Evolutionary conservation across 2,329 filamentous ascomycete species (phyloP).

Genomic region (Aschersonia sp.): DNA sequence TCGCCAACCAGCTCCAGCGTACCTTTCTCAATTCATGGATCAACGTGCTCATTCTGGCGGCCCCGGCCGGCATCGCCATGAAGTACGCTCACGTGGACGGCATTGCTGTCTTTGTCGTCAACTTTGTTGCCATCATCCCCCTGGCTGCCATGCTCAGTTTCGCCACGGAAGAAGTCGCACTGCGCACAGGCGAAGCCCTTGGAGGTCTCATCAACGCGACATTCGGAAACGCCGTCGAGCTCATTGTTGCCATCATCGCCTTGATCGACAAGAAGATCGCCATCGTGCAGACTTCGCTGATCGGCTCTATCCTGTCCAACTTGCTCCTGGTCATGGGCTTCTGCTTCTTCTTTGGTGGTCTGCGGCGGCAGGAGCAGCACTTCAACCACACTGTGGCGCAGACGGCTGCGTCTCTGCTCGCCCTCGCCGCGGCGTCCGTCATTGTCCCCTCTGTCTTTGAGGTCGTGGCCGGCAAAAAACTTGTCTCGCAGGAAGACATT

Average conservation of each 20-base stretch:
- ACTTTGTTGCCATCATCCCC: conserved; percentile 87
- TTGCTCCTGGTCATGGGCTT: conserved; percentile 78
- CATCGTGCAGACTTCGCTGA: conserved; percentile 85
- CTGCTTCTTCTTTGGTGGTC: conserved; percentile 79
- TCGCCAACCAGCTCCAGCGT: conserved; percentile 52
- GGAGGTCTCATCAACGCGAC: conserved; percentile 82
- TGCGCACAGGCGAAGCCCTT: conserved; percentile 68
- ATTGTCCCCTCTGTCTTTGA: conserved; percentile 87
- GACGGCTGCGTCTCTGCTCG: conserved; percentile 69
- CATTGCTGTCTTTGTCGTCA: conserved; percentile 66
- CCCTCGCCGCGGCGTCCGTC: conserved; percentile 63
- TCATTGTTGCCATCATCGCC: conserved; percentile 81
- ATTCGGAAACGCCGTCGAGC: conserved; percentile 84
- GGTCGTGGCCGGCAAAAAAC: conserved; percentile 21
- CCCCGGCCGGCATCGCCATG: conserved; percentile 65
- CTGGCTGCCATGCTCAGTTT: conserved; percentile 76
- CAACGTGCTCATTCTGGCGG: conserved; percentile 66
- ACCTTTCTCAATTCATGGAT: conserved; percentile 75
- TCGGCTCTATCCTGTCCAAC: conserved; percentile 86
- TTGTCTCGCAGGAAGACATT: conserved; percentile 30
- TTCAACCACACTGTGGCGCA: conserved; percentile 91
- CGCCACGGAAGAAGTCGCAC: conserved; percentile 79
- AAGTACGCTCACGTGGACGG: conserved; percentile 46
- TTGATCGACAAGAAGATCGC: conserved; percentile 57
- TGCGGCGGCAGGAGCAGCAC: conserved; percentile 65